These are phyloP conservation scores for Suhomyces anneliseae DNA, from an alignment of 1,139 yeast genomes.

Conservation along the genomic window DNA sequence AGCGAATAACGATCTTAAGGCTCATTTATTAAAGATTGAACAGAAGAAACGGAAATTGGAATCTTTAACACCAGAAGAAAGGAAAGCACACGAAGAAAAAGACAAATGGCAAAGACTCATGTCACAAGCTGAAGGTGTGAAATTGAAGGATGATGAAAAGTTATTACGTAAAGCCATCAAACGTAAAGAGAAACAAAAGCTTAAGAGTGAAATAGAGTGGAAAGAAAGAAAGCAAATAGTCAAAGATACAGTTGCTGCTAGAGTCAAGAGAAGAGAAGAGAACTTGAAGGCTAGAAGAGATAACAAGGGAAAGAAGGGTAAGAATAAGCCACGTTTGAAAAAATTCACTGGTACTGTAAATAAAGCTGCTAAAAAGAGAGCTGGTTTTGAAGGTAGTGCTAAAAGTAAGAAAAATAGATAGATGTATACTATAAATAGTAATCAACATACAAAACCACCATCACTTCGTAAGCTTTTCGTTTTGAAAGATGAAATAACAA, in stretches of 20 bases:
- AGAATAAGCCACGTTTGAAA: slow-evolving; percentile 67
- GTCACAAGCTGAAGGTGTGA: slow-evolving; percentile 85
- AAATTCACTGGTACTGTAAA: slow-evolving; percentile 61
- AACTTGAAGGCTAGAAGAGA: slow-evolving; percentile 80
- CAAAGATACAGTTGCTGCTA: slow-evolving; percentile 69
- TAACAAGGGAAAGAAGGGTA: slow-evolving; percentile 71
- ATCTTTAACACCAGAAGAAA: slow-evolving; percentile 63
- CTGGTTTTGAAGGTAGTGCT: slow-evolving; percentile 59
- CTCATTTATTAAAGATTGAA: slow-evolving; percentile 76
- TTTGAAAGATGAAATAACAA: background rate
- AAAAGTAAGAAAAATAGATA: slow-evolving; percentile 28
- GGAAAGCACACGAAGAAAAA: slow-evolving; percentile 61
- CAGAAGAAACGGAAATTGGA: slow-evolving; percentile 67
- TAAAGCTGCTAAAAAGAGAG: slow-evolving; percentile 48
- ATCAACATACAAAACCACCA: too few species aligned
- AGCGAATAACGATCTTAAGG: slow-evolving; percentile 78
- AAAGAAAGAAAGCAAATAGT: slow-evolving; percentile 80
- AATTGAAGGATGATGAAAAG: slow-evolving; percentile 86
- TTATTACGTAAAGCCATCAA: slow-evolving; percentile 82
- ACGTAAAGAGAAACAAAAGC: slow-evolving; percentile 75
- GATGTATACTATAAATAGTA: background rate
- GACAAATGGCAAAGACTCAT: slow-evolving; percentile 83
- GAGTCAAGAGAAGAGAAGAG: slow-evolving; percentile 84
- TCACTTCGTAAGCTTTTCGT: background rate
- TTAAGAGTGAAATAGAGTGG: slow-evolving; percentile 86